These are phyloP conservation scores for Arthrobotrys sinensis DNA, from an alignment of 2,329 filamentous ascomycete genomes.

Conservation along the genomic window DNA sequence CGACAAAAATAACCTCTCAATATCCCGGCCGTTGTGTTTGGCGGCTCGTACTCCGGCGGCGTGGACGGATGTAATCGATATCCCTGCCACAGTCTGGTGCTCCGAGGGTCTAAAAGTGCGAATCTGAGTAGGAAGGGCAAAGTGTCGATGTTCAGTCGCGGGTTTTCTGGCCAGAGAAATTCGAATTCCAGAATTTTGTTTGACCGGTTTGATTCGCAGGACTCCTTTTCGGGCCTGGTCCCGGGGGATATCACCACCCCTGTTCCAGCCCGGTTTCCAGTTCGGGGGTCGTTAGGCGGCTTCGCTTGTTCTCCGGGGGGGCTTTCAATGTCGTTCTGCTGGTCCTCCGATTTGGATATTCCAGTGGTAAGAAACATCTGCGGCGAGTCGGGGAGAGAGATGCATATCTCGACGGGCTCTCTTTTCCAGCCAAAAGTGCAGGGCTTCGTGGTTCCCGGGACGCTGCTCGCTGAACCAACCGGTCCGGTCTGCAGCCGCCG, in stretches of 20 bases:
- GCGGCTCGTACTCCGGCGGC: not conserved
- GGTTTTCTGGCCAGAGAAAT: slow-evolving; percentile 46
- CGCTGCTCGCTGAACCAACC: slow-evolving; percentile 24
- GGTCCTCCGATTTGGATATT: slow-evolving; percentile 7
- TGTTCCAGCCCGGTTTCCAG: slow-evolving; percentile 27
- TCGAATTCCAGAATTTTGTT: slow-evolving; percentile 44
- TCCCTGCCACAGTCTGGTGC: slow-evolving; percentile 2
- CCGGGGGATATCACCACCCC: slow-evolving; percentile 27
- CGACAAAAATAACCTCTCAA: slow-evolving; percentile 9
- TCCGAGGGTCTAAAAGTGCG: slow-evolving; percentile 25
- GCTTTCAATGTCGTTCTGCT: slow-evolving; percentile 16
- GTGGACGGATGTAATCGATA: not conserved
- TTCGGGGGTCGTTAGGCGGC: slow-evolving; percentile 25
- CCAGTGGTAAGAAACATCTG: slow-evolving; percentile 2
- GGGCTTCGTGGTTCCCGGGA: slow-evolving; percentile 36
- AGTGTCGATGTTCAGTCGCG: slow-evolving; percentile 52
- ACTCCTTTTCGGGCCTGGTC: slow-evolving; percentile 58
- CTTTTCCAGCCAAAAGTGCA: slow-evolving; percentile 38
- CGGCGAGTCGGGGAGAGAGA: slow-evolving; percentile 22
- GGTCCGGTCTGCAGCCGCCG: slow-evolving; percentile 32
- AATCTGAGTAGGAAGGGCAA: slow-evolving; percentile 35
- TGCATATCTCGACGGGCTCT: slow-evolving; percentile 31
- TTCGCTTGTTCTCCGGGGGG: slow-evolving; percentile 20
- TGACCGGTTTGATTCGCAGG: slow-evolving; percentile 55
- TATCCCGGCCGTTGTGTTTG: slow-evolving; percentile 1